These are phyloP conservation scores for Camellia sinensis DNA, from an alignment of 148 eudicot species.

Conservation along the genomic window DNA sequence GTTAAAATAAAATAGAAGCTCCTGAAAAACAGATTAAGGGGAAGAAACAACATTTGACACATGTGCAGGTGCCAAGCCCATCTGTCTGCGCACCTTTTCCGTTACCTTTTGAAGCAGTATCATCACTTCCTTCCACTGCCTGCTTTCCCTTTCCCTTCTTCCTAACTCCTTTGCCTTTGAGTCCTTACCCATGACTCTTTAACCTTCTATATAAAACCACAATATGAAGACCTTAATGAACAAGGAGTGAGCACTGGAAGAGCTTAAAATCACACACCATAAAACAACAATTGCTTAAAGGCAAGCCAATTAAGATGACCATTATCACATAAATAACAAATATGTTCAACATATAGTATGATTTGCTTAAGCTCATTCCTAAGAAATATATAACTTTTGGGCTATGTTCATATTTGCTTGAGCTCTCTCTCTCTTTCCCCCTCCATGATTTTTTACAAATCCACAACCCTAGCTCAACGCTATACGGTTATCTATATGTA, in stretches of 20 bases:
- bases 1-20: neutral
- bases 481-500: no score
- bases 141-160: slow-evolving; percentile 91
- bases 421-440: no score
- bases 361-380: neutral
- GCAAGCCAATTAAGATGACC: neutral
- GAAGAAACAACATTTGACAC: slow-evolving; percentile 72
- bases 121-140: slow-evolving; percentile 67
- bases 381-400: neutral
- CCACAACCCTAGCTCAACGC: no score
- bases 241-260: neutral
- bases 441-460: no score
- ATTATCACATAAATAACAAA: neutral
- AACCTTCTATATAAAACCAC: slow-evolving; percentile 8
- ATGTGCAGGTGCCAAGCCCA: slow-evolving; percentile 95
- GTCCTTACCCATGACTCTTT: slow-evolving; percentile 70
- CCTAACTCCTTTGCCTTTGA: slow-evolving; percentile 63
- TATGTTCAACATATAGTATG: neutral
- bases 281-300: neutral
- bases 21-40: neutral
- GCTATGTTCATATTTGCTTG: no score
- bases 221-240: neutral
- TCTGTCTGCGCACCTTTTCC: slow-evolving; percentile 79
- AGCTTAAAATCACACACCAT: neutral
- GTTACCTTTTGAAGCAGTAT: slow-evolving; percentile 75